Evolutionary conservation across 352 stramenopile genomes (phyloP), one percentile per base, ranked within the genome.

Genomic region (Pythium phragmiticola): DNA sequence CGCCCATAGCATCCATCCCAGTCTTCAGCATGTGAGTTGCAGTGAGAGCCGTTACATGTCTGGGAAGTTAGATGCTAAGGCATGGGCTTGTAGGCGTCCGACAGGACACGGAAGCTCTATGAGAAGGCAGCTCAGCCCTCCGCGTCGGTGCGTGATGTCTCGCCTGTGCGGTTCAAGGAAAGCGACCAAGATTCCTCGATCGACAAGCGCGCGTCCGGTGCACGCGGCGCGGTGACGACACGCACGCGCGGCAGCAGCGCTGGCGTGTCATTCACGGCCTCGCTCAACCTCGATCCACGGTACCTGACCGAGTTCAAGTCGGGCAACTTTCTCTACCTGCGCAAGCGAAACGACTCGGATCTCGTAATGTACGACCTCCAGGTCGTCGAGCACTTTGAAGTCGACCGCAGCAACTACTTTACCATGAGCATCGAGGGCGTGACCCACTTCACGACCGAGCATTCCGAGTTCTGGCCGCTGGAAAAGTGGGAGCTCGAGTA

Each of bases 401-500:
- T 95, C n/a, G 87, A 97, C 57, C 80, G 79, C 0, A 66, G 62
- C 36, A 75, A 97, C 67, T 98, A 98, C 74, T 98, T 96, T 58
- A 98, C 94, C 13, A 90, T 98, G 71, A 97, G 88, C 58, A 79
- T 90, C 57, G 85, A 92, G 48, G 94, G 94, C 1, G 82, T 98
- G 36, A 98, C 94, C 5, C 90, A 97, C 52, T 98, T 98, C 52
- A 94, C 82, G n/a, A 76, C 70, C 7, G 76, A 87, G 14, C 70
- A 91, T 52, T 91, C 82, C 2, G 92, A 98, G 41, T 98, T 98
- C 66, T 98, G 92, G 69, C 65, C 88, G 8, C 78, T 98, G 16
- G 78, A 95, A 34, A 92, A 94, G 57, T 98, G 93, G 93, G 94
- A 98, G 57, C 77, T 82, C 43, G 94, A 98, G 70, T 98, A 97